Evolutionary conservation across 768 basidiomycete species (phyloP), one percentile per base, ranked within the genome.

Genomic region (Amanita rubescens): DNA sequence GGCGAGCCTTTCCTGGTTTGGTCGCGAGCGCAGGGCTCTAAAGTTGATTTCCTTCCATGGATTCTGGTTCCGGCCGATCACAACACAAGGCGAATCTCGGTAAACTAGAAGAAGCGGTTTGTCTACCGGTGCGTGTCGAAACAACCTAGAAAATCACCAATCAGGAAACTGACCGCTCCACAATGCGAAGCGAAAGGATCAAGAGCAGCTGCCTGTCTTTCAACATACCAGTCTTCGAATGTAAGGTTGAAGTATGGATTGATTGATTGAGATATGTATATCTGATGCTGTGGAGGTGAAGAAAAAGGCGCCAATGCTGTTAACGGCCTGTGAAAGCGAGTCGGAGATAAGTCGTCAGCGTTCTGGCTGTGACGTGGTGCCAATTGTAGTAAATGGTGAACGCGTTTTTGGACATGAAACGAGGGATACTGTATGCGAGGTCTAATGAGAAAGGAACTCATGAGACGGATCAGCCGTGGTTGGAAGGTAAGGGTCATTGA

Each of bases 1-100:
- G 25, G 10, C n/a, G 25, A 19, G 19, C 6, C 5, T 14, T 1
- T 66, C 63, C 56, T 73, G 66, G 39, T n/a, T n/a, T n/a, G n/a
- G n/a, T n/a, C n/a, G n/a, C n/a, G 66, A 53, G 10, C 70, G 67
- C 5, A 93, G 72, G 1, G 79, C 75, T 5, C 64, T 56, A 46
- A 94, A 77, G 60, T 95, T 94, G 59, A 94, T 84, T 63, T 99
- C 95, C 65, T 92, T 96, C 95, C 95, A 98, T 14, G 94, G 95
- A 60, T 96, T 97, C 73, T 99, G 96, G 65, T 97, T 94, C 49
- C 95, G 75, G 0, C 95, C 95, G 51, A 98, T 90, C 51, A 99
- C 78, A 15, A 98, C 91, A 62, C 93, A 94, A 2, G 93, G 91
- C 0, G 70, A 66, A 64, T 97, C 89, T 27, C 91, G 82, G 66